Conservation (phyloP, 106 monocot species). For the Alisma plantagoaquatica region DNA sequence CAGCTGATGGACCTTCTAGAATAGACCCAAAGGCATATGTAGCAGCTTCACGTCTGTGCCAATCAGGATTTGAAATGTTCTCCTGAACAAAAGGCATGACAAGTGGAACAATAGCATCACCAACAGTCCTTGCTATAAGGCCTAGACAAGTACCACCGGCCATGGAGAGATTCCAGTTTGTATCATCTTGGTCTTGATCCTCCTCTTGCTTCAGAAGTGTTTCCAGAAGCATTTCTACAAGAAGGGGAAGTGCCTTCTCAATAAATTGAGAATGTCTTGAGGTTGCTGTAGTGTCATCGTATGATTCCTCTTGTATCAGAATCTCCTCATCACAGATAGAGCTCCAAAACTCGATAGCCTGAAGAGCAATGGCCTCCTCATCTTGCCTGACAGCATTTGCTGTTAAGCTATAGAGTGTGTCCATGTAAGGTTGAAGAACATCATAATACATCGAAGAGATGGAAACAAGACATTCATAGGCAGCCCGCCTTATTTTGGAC, state of each 20-base stretch:
- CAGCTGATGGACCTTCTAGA: slow-evolving; percentile 73
- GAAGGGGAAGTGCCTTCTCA: slow-evolving; percentile 50
- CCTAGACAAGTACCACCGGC: slow-evolving; percentile 89
- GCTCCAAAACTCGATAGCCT: slow-evolving; percentile 89
- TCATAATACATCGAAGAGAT: slow-evolving; percentile 72
- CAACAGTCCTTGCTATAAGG: slow-evolving; percentile 65
- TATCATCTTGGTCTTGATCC: slow-evolving; percentile 78
- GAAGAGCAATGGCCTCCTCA: slow-evolving; percentile 76
- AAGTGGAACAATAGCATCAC: slow-evolving; percentile 66
- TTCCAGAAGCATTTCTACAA: slow-evolving; percentile 67
- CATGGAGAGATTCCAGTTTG: slow-evolving; percentile 76
- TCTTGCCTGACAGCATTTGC: slow-evolving; percentile 64
- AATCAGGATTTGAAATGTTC: slow-evolving; percentile 54
- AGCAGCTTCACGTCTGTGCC: slow-evolving; percentile 63
- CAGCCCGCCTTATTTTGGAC: slow-evolving; percentile 52
- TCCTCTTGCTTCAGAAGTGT: slow-evolving; percentile 80
- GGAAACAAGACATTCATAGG: slow-evolving; percentile 71
- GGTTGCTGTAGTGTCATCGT: slow-evolving; percentile 15
- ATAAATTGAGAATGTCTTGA: slow-evolving; percentile 46
- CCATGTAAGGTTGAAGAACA: slow-evolving; percentile 54
- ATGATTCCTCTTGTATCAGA: slow-evolving; percentile 57
- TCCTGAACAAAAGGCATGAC: slow-evolving; percentile 81
- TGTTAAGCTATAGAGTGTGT: slow-evolving; percentile 46
- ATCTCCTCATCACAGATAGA: slow-evolving; percentile 87
- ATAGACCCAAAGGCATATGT: slow-evolving; percentile 88